Percentiles rank a stretch among this genome's conserved stretches.
Conservation (phyloP, 2,329 filamentous ascomycete species). For the Alternaria arborescens region DNA sequence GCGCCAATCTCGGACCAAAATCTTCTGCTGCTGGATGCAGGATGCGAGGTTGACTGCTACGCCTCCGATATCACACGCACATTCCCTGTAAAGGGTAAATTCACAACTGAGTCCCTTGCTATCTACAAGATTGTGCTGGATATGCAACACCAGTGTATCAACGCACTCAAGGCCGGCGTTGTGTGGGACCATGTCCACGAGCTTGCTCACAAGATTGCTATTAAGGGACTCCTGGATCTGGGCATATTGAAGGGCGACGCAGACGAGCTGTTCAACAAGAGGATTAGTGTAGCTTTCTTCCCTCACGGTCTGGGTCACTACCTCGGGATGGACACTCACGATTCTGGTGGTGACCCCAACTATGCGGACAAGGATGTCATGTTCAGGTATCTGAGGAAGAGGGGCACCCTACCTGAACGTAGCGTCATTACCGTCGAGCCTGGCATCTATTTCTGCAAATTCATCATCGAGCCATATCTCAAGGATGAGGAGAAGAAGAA, state of each 20-base stretch:
- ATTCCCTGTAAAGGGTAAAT: conserved; percentile 76
- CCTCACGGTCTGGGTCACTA: conserved; percentile 62
- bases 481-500: conserved; percentile 66
- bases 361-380: conserved; percentile 77
- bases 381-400: conserved; percentile 85
- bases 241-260: conserved; percentile 74
- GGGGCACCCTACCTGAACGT: conserved; percentile 76
- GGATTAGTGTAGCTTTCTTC: conserved; percentile 60
- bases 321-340: conserved; percentile 63
- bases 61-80: conserved; percentile 77
- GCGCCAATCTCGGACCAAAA: conserved; percentile 66
- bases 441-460: conserved; percentile 80
- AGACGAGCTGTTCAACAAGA: conserved; percentile 55
- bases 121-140: conserved; percentile 85
- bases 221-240: conserved; percentile 77
- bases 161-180: conserved; percentile 75
- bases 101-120: conserved; percentile 49
- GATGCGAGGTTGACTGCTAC: conserved; percentile 63
- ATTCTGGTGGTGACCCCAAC: conserved; percentile 59
- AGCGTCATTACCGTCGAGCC: conserved; percentile 95
- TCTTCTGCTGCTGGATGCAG: conserved; percentile 85
- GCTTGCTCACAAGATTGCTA: conserved; percentile 81
- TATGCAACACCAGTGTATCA: conserved; percentile 85
- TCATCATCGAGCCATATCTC: conserved; percentile 75
- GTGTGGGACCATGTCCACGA: conserved; percentile 84